phyloP scores from a whole-genome alignment of 2,329 filamentous ascomycete genomes.

The Alternaria panax region DNA sequence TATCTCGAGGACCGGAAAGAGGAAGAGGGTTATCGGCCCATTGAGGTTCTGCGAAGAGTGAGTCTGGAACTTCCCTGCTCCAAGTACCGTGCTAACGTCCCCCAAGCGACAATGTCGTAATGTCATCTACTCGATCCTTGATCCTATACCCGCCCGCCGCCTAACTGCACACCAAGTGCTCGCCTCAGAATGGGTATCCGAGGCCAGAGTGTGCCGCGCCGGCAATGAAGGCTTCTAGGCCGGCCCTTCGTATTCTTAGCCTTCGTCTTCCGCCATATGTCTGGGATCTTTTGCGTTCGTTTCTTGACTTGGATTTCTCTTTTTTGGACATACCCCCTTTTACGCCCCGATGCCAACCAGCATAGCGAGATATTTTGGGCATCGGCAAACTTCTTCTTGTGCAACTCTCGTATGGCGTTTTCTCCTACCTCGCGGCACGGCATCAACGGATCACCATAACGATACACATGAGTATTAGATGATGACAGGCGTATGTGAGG shows the following conservation, averaged over 20 bases:
- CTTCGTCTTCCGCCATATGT: slow-evolving; percentile 21
- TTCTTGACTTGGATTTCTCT: slow-evolving; percentile 34
- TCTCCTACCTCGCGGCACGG: slow-evolving; percentile 21
- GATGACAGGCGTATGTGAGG: slow-evolving; percentile 23
- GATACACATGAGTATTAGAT: slow-evolving; percentile 36
- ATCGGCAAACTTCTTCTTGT: slow-evolving; percentile 32
- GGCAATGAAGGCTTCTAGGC: slow-evolving; percentile 89
- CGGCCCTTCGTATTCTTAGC: slow-evolving; percentile 17
- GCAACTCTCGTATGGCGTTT: slow-evolving; percentile 34
- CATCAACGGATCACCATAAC: slow-evolving; percentile 28
- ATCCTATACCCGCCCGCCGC: slow-evolving; percentile 89
- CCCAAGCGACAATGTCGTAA: slow-evolving; percentile 95
- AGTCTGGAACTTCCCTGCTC: slow-evolving; percentile 50
- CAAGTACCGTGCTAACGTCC: slow-evolving; percentile 19
- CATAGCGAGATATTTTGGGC: slow-evolving; percentile 44
- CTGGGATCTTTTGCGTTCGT: slow-evolving; percentile 27
- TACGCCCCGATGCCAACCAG: slow-evolving; percentile 44
- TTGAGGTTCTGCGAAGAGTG: slow-evolving; percentile 93
- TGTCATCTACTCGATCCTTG: slow-evolving; percentile 97
- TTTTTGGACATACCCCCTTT: slow-evolving; percentile 46
- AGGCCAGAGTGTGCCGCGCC: slow-evolving; percentile 96
- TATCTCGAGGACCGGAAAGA: slow-evolving; percentile 93
- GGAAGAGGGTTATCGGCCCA: slow-evolving; percentile 94
- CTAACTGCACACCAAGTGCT: slow-evolving; percentile 96
- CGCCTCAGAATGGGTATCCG: slow-evolving; percentile 97